Evolutionary conservation across 345 rosid genomes (phyloP), one percentile per base, ranked within the genome.

Genomic region (Salix brachista): DNA sequence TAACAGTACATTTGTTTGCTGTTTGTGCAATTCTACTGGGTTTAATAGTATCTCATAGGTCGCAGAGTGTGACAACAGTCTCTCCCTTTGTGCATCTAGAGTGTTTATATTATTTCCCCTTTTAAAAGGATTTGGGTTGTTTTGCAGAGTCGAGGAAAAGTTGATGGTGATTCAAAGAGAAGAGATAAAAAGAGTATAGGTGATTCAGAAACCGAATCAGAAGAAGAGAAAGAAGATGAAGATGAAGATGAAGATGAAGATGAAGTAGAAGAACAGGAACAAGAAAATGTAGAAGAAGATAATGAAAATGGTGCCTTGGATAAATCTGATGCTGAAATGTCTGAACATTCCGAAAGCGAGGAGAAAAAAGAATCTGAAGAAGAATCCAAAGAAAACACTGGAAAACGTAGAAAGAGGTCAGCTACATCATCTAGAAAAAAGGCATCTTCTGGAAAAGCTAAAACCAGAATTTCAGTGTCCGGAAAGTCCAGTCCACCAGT

Each of bases 371-470:
- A 84, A 70, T 84, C 94, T 26, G 92, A 86, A 46, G 93, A 91
- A 44, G 94, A 91, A 69, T 94, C 95, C 74, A 96, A 90, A 73
- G 97, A 91, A 78, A 91, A 93, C n/a, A 65, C 65, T 26, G 62
- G 75, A 64, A 93, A 87, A 82, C 86, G 69, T 84, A 96, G 88
- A 84, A 86, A 50, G 80, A 84, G 81, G 67, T 73, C 87, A 62
- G 88, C 83, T 67, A 69, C 75, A 30, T 77, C 88, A 28, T 71
- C 87, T 50, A 78, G 82, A 50, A 89, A 87, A 81, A 90, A 87
- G 73, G 89, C 77, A 79, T 76, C 97, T 75, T 67, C 87, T 77
- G 91, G 83, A 82, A 92, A 85, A 78, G 77, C 88, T 56, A 91
- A 83, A 83, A 79, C 82, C 81, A 91, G 84, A 81, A 74, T 71